A percentile compares a stretch with the other conserved stretches of the same genome.
These are phyloP conservation scores for Pseudozyma pruni DNA, from an alignment of 1,284 basidiomycete genomes.

Conservation along the genomic window DNA sequence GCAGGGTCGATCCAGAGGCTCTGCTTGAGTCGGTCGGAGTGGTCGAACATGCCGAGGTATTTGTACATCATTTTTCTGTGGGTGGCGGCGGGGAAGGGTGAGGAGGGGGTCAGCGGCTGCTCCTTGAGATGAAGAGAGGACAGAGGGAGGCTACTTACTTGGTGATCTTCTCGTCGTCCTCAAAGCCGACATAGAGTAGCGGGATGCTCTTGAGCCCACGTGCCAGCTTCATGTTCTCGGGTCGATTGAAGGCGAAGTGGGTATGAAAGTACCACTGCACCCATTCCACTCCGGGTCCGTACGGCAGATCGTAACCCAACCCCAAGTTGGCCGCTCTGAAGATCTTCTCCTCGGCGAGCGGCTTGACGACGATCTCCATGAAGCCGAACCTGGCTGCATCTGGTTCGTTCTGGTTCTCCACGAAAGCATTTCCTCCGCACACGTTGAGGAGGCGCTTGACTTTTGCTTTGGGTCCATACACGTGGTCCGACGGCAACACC, in stretches of 20 bases:
- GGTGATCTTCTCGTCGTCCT: slow-evolving; percentile 57
- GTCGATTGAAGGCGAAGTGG: slow-evolving; percentile 50
- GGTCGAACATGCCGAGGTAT: slow-evolving; percentile 49
- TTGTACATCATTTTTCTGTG: slow-evolving; percentile 56
- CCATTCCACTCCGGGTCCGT: slow-evolving; percentile 56
- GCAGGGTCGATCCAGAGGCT: slow-evolving; percentile 56
- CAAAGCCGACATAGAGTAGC: slow-evolving; percentile 52
- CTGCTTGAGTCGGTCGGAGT: slow-evolving; percentile 42
- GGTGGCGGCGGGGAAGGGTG: not conserved
- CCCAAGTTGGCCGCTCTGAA: slow-evolving; percentile 51
- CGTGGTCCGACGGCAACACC: slow-evolving; percentile 28
- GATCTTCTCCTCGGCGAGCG: slow-evolving; percentile 51
- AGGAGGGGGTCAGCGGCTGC: not conserved
- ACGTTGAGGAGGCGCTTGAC: slow-evolving; percentile 51
- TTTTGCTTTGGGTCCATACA: slow-evolving; percentile 45
- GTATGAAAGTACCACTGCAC: slow-evolving; percentile 56
- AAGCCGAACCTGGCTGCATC: slow-evolving; percentile 51
- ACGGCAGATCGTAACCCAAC: slow-evolving; percentile 56
- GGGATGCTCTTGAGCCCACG: slow-evolving; percentile 29
- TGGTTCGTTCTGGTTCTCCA: slow-evolving; percentile 44
- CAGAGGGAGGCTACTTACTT: slow-evolving; percentile 22
- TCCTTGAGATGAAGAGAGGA: not conserved
- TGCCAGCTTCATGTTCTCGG: slow-evolving; percentile 41
- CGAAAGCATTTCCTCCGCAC: slow-evolving; percentile 57
- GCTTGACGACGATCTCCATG: slow-evolving; percentile 47